These are phyloP conservation scores for Termitomyces heimii DNA, from an alignment of 768 basidiomycete genomes.

Conservation along the genomic window DNA sequence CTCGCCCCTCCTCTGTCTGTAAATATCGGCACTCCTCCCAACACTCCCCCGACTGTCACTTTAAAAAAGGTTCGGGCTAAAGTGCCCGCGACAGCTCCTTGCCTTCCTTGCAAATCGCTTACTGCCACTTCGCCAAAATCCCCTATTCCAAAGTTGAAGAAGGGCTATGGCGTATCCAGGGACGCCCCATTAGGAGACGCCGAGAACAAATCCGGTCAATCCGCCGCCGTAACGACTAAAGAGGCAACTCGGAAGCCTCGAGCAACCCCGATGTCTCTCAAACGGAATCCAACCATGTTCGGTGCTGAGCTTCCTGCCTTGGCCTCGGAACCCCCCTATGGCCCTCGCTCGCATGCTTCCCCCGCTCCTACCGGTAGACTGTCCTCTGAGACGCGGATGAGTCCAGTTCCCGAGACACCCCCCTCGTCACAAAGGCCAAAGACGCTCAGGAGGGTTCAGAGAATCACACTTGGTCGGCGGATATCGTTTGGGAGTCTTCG, in stretches of 20 bases:
- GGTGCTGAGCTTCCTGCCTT: conserved; percentile 54
- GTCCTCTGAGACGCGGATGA: background rate
- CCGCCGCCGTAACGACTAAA: background rate
- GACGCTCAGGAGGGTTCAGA: conserved; percentile 47
- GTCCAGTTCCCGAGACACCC: background rate
- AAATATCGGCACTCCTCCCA: conserved; percentile 16
- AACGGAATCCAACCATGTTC: conserved; percentile 61
- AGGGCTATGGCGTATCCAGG: background rate
- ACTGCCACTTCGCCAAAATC: conserved; percentile 16
- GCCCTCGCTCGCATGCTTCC: background rate
- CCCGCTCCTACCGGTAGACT: conserved; percentile 10
- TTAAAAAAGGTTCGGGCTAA: conserved; percentile 17
- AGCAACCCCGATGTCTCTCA: conserved; percentile 40
- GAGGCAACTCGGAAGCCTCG: conserved; percentile 9
- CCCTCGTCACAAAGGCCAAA: conserved; percentile 22
- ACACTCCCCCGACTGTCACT: conserved; percentile 13
- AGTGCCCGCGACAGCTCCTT: conserved; percentile 13
- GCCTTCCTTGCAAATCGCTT: conserved; percentile 8
- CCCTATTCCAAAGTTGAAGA: conserved; percentile 17
- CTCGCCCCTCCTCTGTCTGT: conserved; percentile 16
- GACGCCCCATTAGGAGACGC: background rate
- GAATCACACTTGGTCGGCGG: conserved; percentile 41
- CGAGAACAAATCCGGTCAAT: background rate
- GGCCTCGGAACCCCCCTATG: conserved; percentile 4
- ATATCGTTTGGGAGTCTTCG: conserved; percentile 62